Base-by-base conservation (phyloP, 1,139 yeast genomes). In the Magnusiomyces suaveolens region DNA sequence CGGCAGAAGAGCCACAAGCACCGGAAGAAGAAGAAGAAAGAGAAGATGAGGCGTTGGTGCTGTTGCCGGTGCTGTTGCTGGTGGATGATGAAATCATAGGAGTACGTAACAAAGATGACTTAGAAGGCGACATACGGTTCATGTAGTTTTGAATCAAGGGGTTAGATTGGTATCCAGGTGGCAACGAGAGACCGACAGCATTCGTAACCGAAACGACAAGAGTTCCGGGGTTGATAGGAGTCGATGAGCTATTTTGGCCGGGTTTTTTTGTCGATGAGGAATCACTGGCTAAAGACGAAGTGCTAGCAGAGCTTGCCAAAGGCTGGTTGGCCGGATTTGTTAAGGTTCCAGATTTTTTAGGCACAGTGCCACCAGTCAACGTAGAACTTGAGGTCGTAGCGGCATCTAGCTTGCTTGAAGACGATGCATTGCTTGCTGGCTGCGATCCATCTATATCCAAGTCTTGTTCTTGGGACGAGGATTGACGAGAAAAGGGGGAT, bases 151-250 rank as follows among this genome's bases (percentile, higher is more conserved):
- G 55, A 12, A 55, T 39, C 18, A 50, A 25, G 36, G 51, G 55
- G 36, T 55, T 50, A 18, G 60, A 55, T 29, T 59, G 59, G 52
- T 53, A 61, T 6, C 75, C 76, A 41, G 82, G 81, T 3, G 95
- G 94, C 48, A 86, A 73, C 54, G 77, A 75, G 56, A 85, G 72
- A 54, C 81, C 77, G 55, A 76, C 73, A 6, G 87, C 84, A 43
- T 78, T 76, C 64, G 84, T 82, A 36, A 86, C 76, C 60, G 84
- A 83, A 29, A 86, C 84, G 0, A 87, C 82, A 54, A 86, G 73
- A 32, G 85, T 69, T 0, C 94, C 95, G 0, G 94, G 92, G 48
- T 72, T 72, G 53, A 74, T 67, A 14, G 50, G 33, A 0, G 72
- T 63, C 0, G 69, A 66, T 3, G 41, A 10, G 41, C 12, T 29